phyloP scores from a whole-genome alignment of 768 basidiomycete genomes.

The Tremella yokohamensis region DNA sequence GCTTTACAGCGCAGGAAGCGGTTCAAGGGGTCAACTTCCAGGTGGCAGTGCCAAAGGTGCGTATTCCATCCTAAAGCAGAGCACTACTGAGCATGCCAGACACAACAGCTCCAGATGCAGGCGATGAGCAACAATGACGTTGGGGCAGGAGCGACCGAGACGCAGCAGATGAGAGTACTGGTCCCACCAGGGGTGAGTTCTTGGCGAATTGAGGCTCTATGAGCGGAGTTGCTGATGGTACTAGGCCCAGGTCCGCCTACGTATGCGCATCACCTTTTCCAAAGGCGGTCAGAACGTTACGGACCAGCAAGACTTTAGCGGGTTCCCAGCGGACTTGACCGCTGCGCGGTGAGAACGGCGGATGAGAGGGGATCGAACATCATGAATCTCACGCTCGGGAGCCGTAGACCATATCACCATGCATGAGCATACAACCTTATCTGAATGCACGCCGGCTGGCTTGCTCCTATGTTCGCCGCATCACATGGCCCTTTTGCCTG shows the following conservation, averaged over 20 bases:
- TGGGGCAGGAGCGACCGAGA: slow-evolving; percentile 72
- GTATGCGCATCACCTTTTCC: slow-evolving; percentile 77
- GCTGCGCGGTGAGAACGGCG: slow-evolving; percentile 21
- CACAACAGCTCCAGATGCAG: slow-evolving; percentile 95
- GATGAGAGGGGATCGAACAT: not conserved
- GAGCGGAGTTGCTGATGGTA: not conserved
- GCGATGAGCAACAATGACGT: slow-evolving; percentile 88
- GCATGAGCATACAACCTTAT: too few relatives aligned
- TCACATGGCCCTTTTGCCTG: slow-evolving; percentile 20
- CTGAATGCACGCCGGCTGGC: too few relatives aligned
- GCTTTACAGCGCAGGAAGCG: slow-evolving; percentile 62
- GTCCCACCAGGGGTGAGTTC: slow-evolving; percentile 77
- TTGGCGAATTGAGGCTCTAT: not conserved
- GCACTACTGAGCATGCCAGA: slow-evolving; percentile 55
- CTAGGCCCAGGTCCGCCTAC: slow-evolving; percentile 76
- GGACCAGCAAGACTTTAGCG: slow-evolving; percentile 91
- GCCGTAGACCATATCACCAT: too few relatives aligned
- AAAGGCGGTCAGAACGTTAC: slow-evolving; percentile 65
- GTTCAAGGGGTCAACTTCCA: slow-evolving; percentile 80
- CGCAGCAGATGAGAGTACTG: slow-evolving; percentile 89
- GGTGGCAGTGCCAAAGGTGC: slow-evolving; percentile 92
- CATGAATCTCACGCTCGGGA: too few relatives aligned
- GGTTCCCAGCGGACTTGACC: slow-evolving; percentile 64
- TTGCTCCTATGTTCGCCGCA: not conserved
- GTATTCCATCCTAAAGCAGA: slow-evolving; percentile 12